These are phyloP conservation scores for Eucalyptus rudis DNA, from an alignment of 345 rosid species.

Conservation along the genomic window DNA sequence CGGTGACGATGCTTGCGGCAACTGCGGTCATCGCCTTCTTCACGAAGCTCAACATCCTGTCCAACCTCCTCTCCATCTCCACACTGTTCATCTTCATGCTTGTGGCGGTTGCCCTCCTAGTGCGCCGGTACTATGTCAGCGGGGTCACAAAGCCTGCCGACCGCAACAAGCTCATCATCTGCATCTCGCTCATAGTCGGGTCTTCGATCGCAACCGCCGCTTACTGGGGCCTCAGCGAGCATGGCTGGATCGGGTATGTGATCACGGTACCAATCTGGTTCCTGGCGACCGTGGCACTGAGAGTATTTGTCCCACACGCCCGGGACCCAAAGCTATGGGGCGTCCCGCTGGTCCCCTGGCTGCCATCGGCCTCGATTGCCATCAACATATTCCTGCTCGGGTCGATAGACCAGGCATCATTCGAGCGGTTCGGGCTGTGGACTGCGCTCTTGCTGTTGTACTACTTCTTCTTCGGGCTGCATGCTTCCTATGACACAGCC, in stretches of 20 bases:
- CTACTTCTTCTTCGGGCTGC: slow-evolving; percentile 20
- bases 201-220: slow-evolving; percentile 14
- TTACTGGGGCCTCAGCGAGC: slow-evolving; percentile 8
- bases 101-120: slow-evolving; percentile 24
- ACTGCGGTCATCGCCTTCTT: slow-evolving; percentile 28
- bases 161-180: slow-evolving; percentile 3
- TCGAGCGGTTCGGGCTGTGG: slow-evolving; percentile 22
- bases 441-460: slow-evolving; percentile 13
- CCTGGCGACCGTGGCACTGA: slow-evolving; percentile 5
- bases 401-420: slow-evolving; percentile 18
- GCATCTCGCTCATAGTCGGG: slow-evolving; percentile 9
- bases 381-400: slow-evolving; percentile 30
- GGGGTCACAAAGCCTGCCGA: slow-evolving; percentile 8
- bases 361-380: slow-evolving; percentile 19
- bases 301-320: slow-evolving; percentile 17
- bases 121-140: slow-evolving; percentile 17
- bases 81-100: slow-evolving; percentile 29
- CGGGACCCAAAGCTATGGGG: slow-evolving; percentile 27
- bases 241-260: slow-evolving; percentile 24
- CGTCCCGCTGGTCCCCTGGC: slow-evolving; percentile 31
- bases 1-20: slow-evolving; percentile 16
- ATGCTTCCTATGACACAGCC: slow-evolving; percentile 14
- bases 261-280: slow-evolving; percentile 22
- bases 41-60: slow-evolving; percentile 13
- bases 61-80: slow-evolving; percentile 27